Base-by-base conservation (phyloP, 306 rosid genomes). In the Astragalus glycyphyllos region DNA sequence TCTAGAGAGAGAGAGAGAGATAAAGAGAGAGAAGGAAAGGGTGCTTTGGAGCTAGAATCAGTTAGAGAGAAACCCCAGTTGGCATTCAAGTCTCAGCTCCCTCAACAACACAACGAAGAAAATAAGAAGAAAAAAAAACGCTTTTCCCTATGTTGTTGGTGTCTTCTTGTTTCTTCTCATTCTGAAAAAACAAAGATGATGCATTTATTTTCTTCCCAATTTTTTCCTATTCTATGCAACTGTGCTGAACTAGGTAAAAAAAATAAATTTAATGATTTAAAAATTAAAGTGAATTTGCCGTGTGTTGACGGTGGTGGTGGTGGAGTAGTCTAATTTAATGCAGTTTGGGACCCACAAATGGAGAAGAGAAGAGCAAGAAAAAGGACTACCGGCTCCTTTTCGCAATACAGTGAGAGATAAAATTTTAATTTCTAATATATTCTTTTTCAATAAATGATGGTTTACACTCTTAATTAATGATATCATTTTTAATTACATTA, bases 11-110 rank as follows among this genome's bases (percentile, higher is more conserved):
- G 42, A 42, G 26, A 72, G 9, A 5, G 55, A 34, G 1, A 47
- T 44, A 57, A 58, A 73, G 64, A 55, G 65, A n/a, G 20, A 69
- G 41, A 71, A n/a, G 29, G 26, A 29, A 83, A n/a, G n/a, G n/a
- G n/a, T n/a, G 80, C 81, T 75, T 77, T 64, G 75, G 78, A 74
- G 58, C 74, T 60, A 34, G 77, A 45, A 40, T 74, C 45, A 44
- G 32, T 31, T 17, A 34, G 80, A 68, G 75, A 12, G 59, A 15
- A 60, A 35, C 11, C 75, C 72, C 72, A 60, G 54, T 68, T 54
- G 46, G 76, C 84, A 77, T 48, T 26, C 31, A 26, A 26, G 31
- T 26, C 14, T 35, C 42, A 23, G 32, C 55, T 56, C 75, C 68
- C 16, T 73, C 46, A 65, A 64, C 31, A 1, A 26, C 31, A 26